A percentile compares a stretch with the other conserved stretches of the same genome.
These are phyloP conservation scores for Plantago ovata DNA, from an alignment of 257 asterid species.

Conservation along the genomic window DNA sequence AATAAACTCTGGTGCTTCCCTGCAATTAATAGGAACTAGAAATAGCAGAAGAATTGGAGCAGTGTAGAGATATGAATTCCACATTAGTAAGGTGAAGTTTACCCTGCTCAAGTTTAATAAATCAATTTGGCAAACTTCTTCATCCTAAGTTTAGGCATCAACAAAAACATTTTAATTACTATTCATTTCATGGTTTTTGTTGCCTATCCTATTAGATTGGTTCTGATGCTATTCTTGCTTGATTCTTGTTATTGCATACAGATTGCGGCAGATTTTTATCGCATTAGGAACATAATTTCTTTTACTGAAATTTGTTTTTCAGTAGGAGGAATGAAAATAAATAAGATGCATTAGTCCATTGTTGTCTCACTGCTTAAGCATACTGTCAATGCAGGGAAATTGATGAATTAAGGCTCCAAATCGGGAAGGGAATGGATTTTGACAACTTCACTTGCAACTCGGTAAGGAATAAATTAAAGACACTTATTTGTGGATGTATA, in stretches of 20 bases:
- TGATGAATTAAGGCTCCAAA: conserved; percentile 38
- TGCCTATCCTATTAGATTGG: too few species aligned
- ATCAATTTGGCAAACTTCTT: background rate
- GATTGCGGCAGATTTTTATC: too few species aligned
- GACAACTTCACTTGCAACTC: conserved; percentile 35
- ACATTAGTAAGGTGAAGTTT: conserved; percentile 44
- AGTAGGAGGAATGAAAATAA: too few species aligned
- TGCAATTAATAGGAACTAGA: conserved; percentile 36
- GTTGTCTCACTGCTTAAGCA: background rate
- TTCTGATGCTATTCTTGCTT: too few species aligned
- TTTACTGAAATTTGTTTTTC: too few species aligned
- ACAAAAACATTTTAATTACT: too few species aligned
- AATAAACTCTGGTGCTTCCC: conserved; percentile 14
- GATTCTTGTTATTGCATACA: too few species aligned
- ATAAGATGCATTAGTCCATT: too few species aligned
- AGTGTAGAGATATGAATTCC: conserved; percentile 41
- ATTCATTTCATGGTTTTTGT: too few species aligned
- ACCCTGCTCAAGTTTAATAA: conserved; percentile 8
- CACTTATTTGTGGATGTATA: conserved; percentile 8
- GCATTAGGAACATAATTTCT: too few species aligned
- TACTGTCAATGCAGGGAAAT: conserved; percentile 37
- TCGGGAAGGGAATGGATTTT: conserved; percentile 33
- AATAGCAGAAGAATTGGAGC: conserved; percentile 36
- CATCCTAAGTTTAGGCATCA: too few species aligned
- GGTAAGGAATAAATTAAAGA: conserved; percentile 30